Percentiles rank a stretch among this genome's conserved stretches.
Evolutionary conservation across 495 filamentous ascomycete genomes (phyloP).

Genomic region (Hyaloscypha bicolor): DNA sequence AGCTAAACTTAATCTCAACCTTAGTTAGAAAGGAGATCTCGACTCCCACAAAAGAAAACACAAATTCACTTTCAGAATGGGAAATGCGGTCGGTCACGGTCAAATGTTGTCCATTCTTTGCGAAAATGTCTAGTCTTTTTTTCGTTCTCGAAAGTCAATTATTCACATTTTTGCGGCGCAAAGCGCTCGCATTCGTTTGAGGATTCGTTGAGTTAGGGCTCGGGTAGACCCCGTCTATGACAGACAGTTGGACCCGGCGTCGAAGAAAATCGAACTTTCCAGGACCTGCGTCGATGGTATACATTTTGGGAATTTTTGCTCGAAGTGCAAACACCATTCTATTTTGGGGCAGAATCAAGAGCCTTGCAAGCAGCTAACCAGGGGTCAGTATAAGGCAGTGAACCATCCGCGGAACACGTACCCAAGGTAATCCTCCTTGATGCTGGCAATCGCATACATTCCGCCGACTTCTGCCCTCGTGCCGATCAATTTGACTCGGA

Average conservation of each 20-base stretch:
- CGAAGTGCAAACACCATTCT: constrained; percentile 3
- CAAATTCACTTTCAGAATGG: not conserved
- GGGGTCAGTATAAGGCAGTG: constrained; percentile 2
- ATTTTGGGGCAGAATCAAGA: constrained; percentile 16
- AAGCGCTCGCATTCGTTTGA: not conserved
- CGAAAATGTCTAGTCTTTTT: not conserved
- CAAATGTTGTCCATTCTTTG: not conserved
- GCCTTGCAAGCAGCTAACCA: constrained; percentile 29
- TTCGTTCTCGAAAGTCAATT: not conserved
- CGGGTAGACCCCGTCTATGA: not conserved
- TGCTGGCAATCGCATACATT: constrained; percentile 96
- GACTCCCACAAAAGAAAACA: not conserved
- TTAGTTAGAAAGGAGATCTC: not conserved
- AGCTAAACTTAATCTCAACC: not conserved
- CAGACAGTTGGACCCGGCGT: not conserved
- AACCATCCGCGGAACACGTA: constrained; percentile 3
- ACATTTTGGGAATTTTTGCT: constrained; percentile 5
- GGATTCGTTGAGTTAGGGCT: not conserved
- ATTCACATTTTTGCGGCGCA: not conserved
- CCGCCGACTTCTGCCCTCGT: constrained; percentile 87
- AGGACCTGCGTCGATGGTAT: not conserved
- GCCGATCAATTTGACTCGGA: constrained; percentile 91
- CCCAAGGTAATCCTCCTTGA: constrained; percentile 80
- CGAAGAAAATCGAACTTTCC: not conserved
- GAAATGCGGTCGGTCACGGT: not conserved